Evolutionary conservation across 2,329 filamentous ascomycete species (phyloP).

Genomic region (Ophiostoma angusticollis): DNA sequence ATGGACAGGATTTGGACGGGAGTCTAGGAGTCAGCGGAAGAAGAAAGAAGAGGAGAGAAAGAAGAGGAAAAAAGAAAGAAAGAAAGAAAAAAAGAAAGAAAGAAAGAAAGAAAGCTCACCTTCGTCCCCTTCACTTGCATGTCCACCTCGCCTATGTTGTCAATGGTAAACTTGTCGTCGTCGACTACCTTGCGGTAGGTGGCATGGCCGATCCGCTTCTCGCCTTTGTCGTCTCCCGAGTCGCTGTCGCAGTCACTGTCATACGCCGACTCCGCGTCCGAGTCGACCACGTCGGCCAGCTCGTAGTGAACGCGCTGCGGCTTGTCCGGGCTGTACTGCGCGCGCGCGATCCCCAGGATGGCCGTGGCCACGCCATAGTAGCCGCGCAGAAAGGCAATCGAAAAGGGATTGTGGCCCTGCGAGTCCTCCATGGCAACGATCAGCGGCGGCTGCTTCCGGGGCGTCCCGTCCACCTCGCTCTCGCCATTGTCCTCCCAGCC

Average conservation of each 20-base stretch:
- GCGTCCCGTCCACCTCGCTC: too few relatives aligned
- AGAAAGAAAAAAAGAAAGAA: not conserved
- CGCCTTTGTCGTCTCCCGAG: conserved; percentile 22
- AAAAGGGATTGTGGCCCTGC: conserved; percentile 45
- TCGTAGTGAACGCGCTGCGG: conserved; percentile 37
- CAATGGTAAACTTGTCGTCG: conserved; percentile 58
- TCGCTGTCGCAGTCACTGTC: conserved; percentile 25
- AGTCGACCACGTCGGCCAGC: conserved; percentile 26
- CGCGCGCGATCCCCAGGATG: conserved; percentile 57
- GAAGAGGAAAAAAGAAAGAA: not conserved
- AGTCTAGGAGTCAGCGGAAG: conserved; percentile 17
- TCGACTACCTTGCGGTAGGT: conserved; percentile 45
- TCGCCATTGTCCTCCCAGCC: conserved; percentile 43
- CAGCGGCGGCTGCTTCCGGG: conserved; percentile 49
- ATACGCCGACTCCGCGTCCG: conserved; percentile 8
- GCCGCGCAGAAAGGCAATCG: conserved; percentile 52
- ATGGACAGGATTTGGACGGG: conserved; percentile 41
- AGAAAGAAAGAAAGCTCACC: not conserved
- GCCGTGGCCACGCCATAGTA: conserved; percentile 50
- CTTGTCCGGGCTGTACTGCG: conserved; percentile 51
- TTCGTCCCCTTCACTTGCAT: conserved; percentile 54
- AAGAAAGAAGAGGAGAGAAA: too few relatives aligned
- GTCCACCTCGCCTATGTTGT: conserved; percentile 58
- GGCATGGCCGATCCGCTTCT: conserved; percentile 20
- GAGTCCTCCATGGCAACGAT: conserved; percentile 47